Evolutionary conservation across 352 stramenopile genomes (phyloP), one percentile per base, ranked within the genome.

Genomic region (Pythium dissotocum): DNA sequence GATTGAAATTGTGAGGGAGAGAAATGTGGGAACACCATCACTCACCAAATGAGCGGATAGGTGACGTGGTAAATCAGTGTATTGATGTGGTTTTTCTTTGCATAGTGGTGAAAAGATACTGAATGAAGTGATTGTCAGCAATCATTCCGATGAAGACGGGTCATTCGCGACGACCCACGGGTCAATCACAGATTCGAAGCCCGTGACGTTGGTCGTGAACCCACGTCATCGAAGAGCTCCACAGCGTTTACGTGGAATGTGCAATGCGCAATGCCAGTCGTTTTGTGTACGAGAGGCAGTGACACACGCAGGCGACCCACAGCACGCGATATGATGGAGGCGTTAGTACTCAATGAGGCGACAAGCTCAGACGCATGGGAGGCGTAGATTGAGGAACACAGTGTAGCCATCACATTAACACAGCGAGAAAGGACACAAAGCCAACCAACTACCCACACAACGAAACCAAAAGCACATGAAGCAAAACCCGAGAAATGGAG

Each of bases 101-200:
- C 21, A 0, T 24, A 24, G 0, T 24, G 21, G 0, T 24, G 0
- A 24, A 6, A 38, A 38, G 33, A 2, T 38, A 38, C 33, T 38
- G 33, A 38, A 12, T 38, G 6, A 38, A 10, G 6, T 6, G 10
- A 10, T 38, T 12, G 3, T 38, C 33, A 44, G 48, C 63, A 63
- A 60, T 55, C 63, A 70, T 70, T 70, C 63, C 28, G 44, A 38
- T 58, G 40, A 12, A 51, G 56, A 35, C 52, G 36, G 61, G 51
- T 58, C 24, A 42, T 49, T 57, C 18, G 16, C 7, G 28, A 5
- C 2, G 52, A 35, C 28, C 26, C 54, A 57, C 32, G 24, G 14
- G 26, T 26, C 24, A 57, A 55, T 32, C 48, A 6, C 1, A 38
- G 10, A 24, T 24, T 24, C 21, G 33, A 10, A 38, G 33, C 33